Conservation (phyloP, 306 rosid genomes). For the Castanea sativa region DNA sequence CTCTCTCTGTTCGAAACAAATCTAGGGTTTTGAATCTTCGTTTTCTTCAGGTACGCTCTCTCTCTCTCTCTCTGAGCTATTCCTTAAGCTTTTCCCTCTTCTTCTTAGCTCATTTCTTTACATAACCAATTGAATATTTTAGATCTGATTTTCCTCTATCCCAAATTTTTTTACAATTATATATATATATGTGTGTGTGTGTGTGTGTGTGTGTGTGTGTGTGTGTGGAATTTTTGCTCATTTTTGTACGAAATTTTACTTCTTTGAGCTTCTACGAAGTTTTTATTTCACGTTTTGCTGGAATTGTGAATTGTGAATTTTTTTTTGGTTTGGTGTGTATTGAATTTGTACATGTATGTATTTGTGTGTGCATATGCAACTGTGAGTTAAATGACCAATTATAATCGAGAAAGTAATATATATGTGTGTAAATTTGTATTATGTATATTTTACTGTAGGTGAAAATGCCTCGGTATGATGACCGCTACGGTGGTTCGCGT, state of each 20-base stretch:
- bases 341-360: background rate
- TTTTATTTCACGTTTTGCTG: background rate
- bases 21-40: slow-evolving; percentile 34
- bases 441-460: slow-evolving; percentile 6
- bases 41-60: slow-evolving; percentile 30
- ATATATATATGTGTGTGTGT: no score
- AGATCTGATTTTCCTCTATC: background rate
- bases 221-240: no score
- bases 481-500: slow-evolving; percentile 62
- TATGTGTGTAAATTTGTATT: no score
- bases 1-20: background rate
- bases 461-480: slow-evolving; percentile 76
- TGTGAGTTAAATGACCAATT: no score
- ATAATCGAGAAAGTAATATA: no score
- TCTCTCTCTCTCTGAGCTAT: background rate
- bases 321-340: background rate
- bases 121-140: background rate
- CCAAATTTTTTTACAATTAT: background rate
- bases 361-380: background rate
- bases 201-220: no score
- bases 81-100: background rate
- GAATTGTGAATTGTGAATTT: background rate
- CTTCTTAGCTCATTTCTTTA: background rate
- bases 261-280: no score
- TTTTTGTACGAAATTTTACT: no score